phyloP scores from a whole-genome alignment of 2,329 filamentous ascomycete species.

The Colletotrichum camelliae region DNA sequence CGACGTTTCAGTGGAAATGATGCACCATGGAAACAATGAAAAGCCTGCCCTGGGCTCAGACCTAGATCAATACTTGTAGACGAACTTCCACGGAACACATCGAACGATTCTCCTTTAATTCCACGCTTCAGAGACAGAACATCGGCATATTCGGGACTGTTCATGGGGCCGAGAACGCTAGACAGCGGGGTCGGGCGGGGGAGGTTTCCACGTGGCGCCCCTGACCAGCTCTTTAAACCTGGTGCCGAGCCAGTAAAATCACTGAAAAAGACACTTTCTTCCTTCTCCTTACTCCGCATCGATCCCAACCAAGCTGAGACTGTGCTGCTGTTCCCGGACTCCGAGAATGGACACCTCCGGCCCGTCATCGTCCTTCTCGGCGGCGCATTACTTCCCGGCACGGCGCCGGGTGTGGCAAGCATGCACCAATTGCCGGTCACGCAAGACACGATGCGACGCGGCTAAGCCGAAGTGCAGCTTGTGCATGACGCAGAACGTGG shows the following conservation, averaged over 20 bases:
- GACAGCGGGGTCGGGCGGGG: background rate
- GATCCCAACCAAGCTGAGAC: background rate
- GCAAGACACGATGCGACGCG: conserved; percentile 35
- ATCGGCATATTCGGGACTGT: background rate
- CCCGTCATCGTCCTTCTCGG: conserved; percentile 10
- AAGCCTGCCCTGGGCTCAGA: no score
- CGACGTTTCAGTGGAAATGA: no score
- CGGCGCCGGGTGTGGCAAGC: conserved; percentile 29
- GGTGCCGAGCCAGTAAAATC: background rate
- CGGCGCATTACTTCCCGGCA: conserved; percentile 13
- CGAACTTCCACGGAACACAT: background rate
- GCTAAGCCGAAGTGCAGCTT: conserved; percentile 31
- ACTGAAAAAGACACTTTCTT: background rate
- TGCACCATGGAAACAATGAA: no score
- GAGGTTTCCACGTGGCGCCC: background rate
- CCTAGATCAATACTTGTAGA: no score
- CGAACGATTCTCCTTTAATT: background rate
- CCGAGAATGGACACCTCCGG: background rate
- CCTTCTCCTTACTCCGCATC: background rate
- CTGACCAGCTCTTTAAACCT: background rate
- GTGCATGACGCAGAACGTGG: conserved; percentile 30
- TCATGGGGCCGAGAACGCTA: background rate
- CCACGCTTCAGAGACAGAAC: background rate
- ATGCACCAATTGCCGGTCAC: conserved; percentile 32
- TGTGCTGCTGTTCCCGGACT: background rate